phyloP scores from a whole-genome alignment of 2,329 filamentous ascomycete genomes.

The Alternaria longipes region DNA sequence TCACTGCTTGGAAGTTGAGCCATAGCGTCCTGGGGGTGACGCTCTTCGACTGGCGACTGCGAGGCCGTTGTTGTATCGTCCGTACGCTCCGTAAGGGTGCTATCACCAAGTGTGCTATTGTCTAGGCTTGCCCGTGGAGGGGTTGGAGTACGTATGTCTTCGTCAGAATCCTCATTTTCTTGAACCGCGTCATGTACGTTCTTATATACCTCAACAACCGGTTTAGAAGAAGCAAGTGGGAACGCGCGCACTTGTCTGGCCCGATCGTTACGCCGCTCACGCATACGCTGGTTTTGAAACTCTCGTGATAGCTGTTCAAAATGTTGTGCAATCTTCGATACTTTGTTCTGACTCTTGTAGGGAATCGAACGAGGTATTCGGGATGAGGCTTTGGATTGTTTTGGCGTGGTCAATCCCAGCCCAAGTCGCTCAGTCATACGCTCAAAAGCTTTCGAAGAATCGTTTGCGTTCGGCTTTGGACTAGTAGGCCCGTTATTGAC shows the following conservation, averaged over 20 bases:
- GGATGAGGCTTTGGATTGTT: slow-evolving; percentile 68
- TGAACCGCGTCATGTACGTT: slow-evolving; percentile 93
- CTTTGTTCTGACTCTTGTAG: slow-evolving; percentile 71
- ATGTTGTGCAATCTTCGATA: slow-evolving; percentile 91
- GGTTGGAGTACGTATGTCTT: slow-evolving; percentile 60
- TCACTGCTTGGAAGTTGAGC: slow-evolving; percentile 34
- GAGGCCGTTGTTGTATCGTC: slow-evolving; percentile 41
- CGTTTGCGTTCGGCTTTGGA: slow-evolving; percentile 40
- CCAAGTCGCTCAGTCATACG: slow-evolving; percentile 79
- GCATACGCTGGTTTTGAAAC: slow-evolving; percentile 92
- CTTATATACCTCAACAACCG: slow-evolving; percentile 94
- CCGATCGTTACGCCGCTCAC: slow-evolving; percentile 83
- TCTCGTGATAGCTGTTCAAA: slow-evolving; percentile 97
- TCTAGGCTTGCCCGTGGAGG: slow-evolving; percentile 46
- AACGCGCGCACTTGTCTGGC: slow-evolving; percentile 81
- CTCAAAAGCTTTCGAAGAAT: slow-evolving; percentile 61
- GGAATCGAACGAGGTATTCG: slow-evolving; percentile 85
- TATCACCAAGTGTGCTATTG: slow-evolving; percentile 50
- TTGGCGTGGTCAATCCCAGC: slow-evolving; percentile 65
- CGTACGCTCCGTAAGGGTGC: slow-evolving; percentile 45
- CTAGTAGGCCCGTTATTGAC: slow-evolving; percentile 29
- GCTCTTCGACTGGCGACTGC: slow-evolving; percentile 48
- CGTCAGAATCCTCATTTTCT: slow-evolving; percentile 74
- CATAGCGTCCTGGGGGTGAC: slow-evolving; percentile 26
- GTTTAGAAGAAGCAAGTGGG: slow-evolving; percentile 90